phyloP scores from a whole-genome alignment of 495 filamentous ascomycete genomes.

The Lophium mytilinum region DNA sequence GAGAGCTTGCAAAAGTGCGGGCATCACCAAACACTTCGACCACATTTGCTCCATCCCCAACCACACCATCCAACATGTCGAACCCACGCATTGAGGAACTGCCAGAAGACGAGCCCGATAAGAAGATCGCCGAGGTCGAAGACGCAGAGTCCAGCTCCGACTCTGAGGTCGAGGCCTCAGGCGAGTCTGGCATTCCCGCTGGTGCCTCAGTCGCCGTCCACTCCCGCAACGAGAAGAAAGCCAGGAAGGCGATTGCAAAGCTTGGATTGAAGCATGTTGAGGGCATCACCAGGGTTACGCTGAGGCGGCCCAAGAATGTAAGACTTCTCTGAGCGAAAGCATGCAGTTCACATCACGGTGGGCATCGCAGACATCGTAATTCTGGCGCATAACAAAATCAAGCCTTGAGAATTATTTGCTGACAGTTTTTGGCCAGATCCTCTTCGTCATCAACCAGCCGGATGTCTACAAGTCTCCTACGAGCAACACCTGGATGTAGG shows the following conservation, averaged over 20 bases:
- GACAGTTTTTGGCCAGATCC: conserved; percentile 52
- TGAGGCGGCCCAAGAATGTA: conserved; percentile 97
- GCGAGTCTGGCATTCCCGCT: conserved; percentile 63
- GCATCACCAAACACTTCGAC: conserved; percentile 12
- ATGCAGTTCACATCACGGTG: background rate
- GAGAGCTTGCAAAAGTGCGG: conserved; percentile 3
- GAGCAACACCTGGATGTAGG: conserved; percentile 99
- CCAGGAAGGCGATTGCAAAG: conserved; percentile 94
- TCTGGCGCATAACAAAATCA: too few relatives aligned
- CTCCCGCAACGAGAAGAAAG: conserved; percentile 99
- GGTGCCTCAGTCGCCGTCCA: conserved; percentile 85
- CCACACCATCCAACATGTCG: conserved; percentile 61
- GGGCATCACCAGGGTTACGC: conserved; percentile 95
- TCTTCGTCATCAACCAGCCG: conserved; percentile 98
- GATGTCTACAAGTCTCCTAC: conserved; percentile 98
- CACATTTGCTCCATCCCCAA: conserved; percentile 32
- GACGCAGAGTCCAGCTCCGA: conserved; percentile 72
- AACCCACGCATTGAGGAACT: conserved; percentile 97
- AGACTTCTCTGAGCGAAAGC: conserved; percentile 33
- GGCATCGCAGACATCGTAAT: too few relatives aligned
- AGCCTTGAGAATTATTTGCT: background rate
- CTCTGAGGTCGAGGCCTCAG: conserved; percentile 53
- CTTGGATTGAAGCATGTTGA: conserved; percentile 91
- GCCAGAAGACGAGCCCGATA: conserved; percentile 72
- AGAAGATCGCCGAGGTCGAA: conserved; percentile 58